Conservation (phyloP, 2,329 filamentous ascomycete species). For the Torrubiellomyces zombiae region DNA sequence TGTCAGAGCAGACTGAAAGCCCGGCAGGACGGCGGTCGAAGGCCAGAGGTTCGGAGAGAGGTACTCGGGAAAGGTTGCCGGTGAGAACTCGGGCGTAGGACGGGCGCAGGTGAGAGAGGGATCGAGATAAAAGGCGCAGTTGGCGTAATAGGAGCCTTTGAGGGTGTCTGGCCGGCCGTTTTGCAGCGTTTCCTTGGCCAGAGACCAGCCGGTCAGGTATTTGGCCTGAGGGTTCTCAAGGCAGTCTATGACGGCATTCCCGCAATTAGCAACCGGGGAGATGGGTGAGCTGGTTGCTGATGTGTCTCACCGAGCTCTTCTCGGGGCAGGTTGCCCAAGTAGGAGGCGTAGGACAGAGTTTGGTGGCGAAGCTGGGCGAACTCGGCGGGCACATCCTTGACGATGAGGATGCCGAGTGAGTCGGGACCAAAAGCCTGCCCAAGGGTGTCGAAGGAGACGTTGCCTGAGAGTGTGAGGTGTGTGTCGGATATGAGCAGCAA, state of each 20-base stretch:
- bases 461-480: constrained; percentile 27
- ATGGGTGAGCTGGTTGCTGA: not conserved
- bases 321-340: constrained; percentile 64
- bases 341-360: constrained; percentile 74
- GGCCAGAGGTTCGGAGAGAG: constrained; percentile 88
- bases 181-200: constrained; percentile 66
- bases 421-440: constrained; percentile 76
- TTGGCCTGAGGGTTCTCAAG: constrained; percentile 44
- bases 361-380: constrained; percentile 57
- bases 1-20: constrained; percentile 58
- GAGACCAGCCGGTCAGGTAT: constrained; percentile 60
- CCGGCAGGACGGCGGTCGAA: constrained; percentile 46
- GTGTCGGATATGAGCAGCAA: constrained; percentile 1
- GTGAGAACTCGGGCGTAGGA: constrained; percentile 40
- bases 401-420: constrained; percentile 84
- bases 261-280: not conserved
- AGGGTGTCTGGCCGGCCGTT: constrained; percentile 63
- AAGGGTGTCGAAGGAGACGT: constrained; percentile 50
- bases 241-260: constrained; percentile 21
- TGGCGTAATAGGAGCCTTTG: constrained; percentile 74
- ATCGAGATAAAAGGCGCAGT: constrained; percentile 63
- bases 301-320: constrained; percentile 47
- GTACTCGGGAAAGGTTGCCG: constrained; percentile 66
- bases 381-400: constrained; percentile 61
- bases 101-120: constrained; percentile 41